Conservation (phyloP, 2,329 filamentous ascomycete genomes). For the Tolypocladium sp. region DNA sequence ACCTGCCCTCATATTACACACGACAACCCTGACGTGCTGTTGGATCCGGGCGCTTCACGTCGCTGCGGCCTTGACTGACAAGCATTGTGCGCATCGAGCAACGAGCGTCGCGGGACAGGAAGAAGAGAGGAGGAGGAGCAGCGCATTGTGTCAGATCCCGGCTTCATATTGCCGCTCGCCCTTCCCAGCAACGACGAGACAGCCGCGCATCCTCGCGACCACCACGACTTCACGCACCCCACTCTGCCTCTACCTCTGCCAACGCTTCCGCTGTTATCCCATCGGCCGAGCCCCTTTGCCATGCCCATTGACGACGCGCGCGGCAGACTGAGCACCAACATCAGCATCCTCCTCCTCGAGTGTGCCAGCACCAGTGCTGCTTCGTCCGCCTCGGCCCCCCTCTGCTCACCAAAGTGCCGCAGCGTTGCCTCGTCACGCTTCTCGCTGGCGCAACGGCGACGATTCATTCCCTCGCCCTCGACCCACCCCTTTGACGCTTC, state of each 20-base stretch:
- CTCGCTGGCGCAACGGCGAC: not conserved
- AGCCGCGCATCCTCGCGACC: not conserved
- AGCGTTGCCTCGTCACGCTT: not conserved
- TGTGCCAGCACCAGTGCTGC: not conserved
- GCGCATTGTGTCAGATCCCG: no score
- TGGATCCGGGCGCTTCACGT: not conserved
- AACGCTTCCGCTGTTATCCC: not conserved
- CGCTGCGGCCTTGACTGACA: not conserved
- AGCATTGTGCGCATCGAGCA: not conserved
- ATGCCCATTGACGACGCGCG: not conserved
- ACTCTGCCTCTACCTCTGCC: not conserved
- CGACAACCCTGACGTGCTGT: not conserved
- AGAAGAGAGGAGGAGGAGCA: no score
- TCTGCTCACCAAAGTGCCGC: not conserved
- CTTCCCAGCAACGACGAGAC: not conserved
- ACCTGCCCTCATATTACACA: not conserved
- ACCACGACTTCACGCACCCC: not conserved
- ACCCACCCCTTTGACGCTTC: not conserved
- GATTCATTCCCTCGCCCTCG: not conserved
- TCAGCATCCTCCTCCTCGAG: no score
- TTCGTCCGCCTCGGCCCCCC: not conserved
- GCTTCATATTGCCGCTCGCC: not conserved
- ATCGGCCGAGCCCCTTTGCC: not conserved
- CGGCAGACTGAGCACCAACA: not conserved
- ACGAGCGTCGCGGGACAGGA: not conserved